Base-by-base conservation (phyloP, 2,329 filamentous ascomycete species). In the Diatrype stigma region DNA sequence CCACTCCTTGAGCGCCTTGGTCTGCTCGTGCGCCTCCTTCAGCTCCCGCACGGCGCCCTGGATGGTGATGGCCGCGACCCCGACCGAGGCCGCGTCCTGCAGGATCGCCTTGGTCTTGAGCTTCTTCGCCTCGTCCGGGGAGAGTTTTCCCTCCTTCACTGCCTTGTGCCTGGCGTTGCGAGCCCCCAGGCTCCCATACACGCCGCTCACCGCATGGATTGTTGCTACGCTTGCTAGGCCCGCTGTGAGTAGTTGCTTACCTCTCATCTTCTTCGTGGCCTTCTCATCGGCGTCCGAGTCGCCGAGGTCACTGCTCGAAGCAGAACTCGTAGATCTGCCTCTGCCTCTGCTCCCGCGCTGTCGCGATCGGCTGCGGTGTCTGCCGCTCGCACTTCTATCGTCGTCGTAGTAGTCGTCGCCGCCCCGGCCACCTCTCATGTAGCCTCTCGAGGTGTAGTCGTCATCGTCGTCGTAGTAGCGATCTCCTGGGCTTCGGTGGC, bases 181-280 rank as follows among this genome's bases (percentile, higher is more conserved):
- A 69, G 79, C 80, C 64, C 80, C 77, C 76, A 82, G 74, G 66
- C 78, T 82, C 60, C 76, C 69, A 63, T 82, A 83, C 61, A 83
- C 76, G 57, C 71, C 79, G 62, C 83, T 75, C 58, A 77, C 79
- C 57, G 80, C 80, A 65, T 83, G 79, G 59, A 84, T 81, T 58
- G 79, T 82, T 62, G 80, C 80, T 55, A 82, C 77, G 48, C 77
- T 73, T 49, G 80, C 80, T 51, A 83, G 68, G 45, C 78, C 79
- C 7, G 78, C 76, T 49, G 77, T 82, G 51, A 84, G 57, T 53
- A 81, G 60, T 72, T 82, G 79, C 76, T 83, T 82, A 80, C 79
- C 79, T 80, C 72, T 78, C 73, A 82, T 79, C 65, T 79, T 82
- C 65, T 72, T 77, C 35, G 72, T 73, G 54, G 70, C 71, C 65